Evolutionary conservation across 345 rosid genomes (phyloP).

Genomic region (Triadica sebifera): DNA sequence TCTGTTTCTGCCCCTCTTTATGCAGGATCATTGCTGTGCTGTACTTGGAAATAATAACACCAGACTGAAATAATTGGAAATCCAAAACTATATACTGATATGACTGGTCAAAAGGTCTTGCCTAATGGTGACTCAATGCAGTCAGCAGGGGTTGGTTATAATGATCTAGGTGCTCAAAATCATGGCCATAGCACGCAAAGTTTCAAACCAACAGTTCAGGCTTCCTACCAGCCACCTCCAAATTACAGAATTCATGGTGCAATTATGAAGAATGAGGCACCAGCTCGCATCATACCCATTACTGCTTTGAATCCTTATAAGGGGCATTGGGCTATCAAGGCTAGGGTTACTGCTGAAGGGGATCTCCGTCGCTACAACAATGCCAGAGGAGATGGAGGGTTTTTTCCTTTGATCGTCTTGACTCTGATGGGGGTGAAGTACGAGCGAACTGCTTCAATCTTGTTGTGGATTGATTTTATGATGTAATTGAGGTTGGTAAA

Average conservation of each 20-base stretch:
- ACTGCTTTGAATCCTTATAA: constrained; percentile 86
- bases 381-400: constrained; percentile 88
- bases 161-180: constrained; percentile 19
- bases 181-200: constrained; percentile 19
- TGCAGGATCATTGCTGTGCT: constrained; percentile 77
- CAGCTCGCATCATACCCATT: constrained; percentile 74
- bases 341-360: constrained; percentile 87
- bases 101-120: constrained; percentile 38
- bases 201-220: constrained; percentile 57
- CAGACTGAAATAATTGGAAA: constrained; percentile 75
- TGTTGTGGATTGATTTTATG: constrained; percentile 76
- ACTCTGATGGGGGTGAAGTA: constrained; percentile 89
- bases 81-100: constrained; percentile 44
- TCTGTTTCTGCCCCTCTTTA: constrained; percentile 4
- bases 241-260: constrained; percentile 70
- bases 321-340: constrained; percentile 92
- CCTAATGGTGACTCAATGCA: constrained; percentile 33
- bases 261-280: constrained; percentile 86
- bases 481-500: constrained; percentile 68
- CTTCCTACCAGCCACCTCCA: constrained; percentile 75
- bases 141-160: constrained; percentile 27
- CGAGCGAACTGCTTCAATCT: constrained; percentile 85
- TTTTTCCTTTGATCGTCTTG: constrained; percentile 86
- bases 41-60: constrained; percentile 74
- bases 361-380: constrained; percentile 85